Conservation (phyloP, 2,329 filamentous ascomycete species). For the Colletotrichum nymphaeae region DNA sequence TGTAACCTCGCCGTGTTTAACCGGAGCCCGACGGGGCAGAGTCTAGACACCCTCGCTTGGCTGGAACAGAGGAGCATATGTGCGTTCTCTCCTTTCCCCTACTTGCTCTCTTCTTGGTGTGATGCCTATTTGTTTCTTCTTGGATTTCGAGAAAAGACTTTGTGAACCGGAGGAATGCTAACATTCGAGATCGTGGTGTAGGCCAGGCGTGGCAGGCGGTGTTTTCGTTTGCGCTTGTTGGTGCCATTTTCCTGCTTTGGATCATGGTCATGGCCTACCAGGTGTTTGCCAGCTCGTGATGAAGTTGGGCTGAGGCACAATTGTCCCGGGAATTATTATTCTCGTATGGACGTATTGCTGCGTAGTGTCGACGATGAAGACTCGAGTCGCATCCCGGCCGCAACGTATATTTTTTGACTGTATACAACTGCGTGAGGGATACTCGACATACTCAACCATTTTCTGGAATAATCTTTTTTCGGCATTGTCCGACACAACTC, state of each 20-base stretch:
- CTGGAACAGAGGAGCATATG: conserved; percentile 73
- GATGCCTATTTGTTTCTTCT: background rate
- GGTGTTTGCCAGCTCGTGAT: conserved; percentile 59
- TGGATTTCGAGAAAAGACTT: too few relatives aligned
- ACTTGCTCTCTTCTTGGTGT: background rate
- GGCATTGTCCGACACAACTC: background rate
- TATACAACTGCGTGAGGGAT: background rate
- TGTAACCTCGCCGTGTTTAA: conserved; percentile 70
- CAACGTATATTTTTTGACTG: background rate
- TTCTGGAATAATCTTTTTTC: background rate
- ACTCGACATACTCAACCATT: background rate
- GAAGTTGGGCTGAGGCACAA: background rate
- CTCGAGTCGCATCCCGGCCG: too few relatives aligned
- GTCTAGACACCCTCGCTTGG: conserved; percentile 69
- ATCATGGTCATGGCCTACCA: conserved; percentile 76
- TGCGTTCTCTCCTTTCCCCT: conserved; percentile 49
- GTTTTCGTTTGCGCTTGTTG: conserved; percentile 72
- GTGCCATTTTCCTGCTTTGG: conserved; percentile 72
- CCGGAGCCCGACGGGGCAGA: conserved; percentile 61
- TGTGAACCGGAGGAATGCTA: background rate
- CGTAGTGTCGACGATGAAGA: background rate
- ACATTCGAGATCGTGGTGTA: conserved; percentile 41
- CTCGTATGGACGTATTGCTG: too few relatives aligned
- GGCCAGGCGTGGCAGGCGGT: conserved; percentile 73
- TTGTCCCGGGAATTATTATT: background rate